Evolutionary conservation across 2,329 filamentous ascomycete species (phyloP).

Genomic region (Aspergillus awamori): DNA sequence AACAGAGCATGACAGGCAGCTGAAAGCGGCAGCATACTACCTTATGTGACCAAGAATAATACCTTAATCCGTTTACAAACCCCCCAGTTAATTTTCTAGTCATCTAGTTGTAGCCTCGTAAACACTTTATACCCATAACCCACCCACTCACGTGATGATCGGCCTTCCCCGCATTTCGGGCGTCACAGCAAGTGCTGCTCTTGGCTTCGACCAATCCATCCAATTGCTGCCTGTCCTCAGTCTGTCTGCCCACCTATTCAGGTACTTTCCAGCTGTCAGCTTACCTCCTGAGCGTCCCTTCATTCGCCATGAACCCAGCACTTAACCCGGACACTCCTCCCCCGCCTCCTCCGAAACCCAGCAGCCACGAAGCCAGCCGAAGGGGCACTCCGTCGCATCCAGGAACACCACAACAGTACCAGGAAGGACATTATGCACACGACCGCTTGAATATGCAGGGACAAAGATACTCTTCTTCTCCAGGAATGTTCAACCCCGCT

Average conservation of each 20-base stretch:
- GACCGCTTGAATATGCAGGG: constrained; percentile 12
- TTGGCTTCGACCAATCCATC: not conserved
- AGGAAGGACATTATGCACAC: constrained; percentile 28
- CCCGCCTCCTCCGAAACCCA: constrained; percentile 71
- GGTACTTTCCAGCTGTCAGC: not conserved
- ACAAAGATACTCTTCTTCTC: constrained; percentile 13
- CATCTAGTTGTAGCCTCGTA: not conserved
- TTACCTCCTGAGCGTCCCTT: not conserved
- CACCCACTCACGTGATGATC: not conserved
- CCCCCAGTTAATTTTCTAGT: not conserved
- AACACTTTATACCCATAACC: not conserved
- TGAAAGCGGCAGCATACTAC: not conserved
- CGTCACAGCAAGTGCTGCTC: not conserved
- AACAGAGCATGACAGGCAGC: not conserved
- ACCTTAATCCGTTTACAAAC: not conserved
- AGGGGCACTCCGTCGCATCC: constrained; percentile 61
- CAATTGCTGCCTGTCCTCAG: constrained; percentile 1
- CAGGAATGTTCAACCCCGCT: constrained; percentile 18
- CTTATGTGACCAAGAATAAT: too few species aligned
- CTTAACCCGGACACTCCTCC: constrained; percentile 63
- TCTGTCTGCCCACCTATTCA: not conserved
- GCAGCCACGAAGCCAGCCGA: constrained; percentile 69
- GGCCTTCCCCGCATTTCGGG: constrained; percentile 9
- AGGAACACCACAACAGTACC: constrained; percentile 45
- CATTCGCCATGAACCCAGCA: constrained; percentile 25